Percentiles rank a stretch among this genome's conserved stretches.
phyloP scores from a whole-genome alignment of 2,329 filamentous ascomycete genomes.

The Orbilia quercus region DNA sequence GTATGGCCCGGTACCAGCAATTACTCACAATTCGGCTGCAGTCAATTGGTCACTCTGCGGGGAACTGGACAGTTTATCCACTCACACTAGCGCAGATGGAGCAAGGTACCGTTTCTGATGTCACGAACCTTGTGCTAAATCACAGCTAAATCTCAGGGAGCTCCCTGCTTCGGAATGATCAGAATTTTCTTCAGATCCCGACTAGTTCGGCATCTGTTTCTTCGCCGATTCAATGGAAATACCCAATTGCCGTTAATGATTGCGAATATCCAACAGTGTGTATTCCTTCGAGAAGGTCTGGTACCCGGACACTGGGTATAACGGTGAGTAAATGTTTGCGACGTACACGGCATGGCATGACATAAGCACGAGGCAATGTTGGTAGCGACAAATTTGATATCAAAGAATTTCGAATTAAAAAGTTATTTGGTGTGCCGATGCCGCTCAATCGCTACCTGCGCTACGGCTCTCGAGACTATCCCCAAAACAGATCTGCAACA shows the following conservation, averaged over 20 bases:
- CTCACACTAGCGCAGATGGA: constrained; percentile 42
- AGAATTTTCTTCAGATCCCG: constrained; percentile 46
- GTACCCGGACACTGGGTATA: too few species aligned
- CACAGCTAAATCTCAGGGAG: constrained; percentile 16
- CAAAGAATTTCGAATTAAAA: too few species aligned
- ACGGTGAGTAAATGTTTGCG: too few species aligned
- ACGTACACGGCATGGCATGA: background rate
- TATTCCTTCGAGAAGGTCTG: constrained; percentile 1
- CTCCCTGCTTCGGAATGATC: constrained; percentile 39
- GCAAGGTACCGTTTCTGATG: constrained; percentile 32
- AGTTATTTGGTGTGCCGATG: constrained; percentile 18
- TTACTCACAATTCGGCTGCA: constrained; percentile 32
- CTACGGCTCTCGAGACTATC: background rate
- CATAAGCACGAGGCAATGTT: background rate
- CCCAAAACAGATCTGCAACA: constrained; percentile 29
- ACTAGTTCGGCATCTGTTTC: constrained; percentile 32
- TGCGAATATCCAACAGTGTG: background rate
- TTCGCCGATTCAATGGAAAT: constrained; percentile 24
- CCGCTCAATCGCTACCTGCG: constrained; percentile 20
- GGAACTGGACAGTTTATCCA: constrained; percentile 41
- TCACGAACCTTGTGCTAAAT: constrained; percentile 6
- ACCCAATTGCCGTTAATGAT: background rate
- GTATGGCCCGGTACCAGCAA: constrained; percentile 10
- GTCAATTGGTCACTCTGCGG: constrained; percentile 34
- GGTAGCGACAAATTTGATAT: constrained; percentile 4